phyloP scores from a whole-genome alignment of 1,284 basidiomycete genomes.

The Coniferiporia weirii region DNA sequence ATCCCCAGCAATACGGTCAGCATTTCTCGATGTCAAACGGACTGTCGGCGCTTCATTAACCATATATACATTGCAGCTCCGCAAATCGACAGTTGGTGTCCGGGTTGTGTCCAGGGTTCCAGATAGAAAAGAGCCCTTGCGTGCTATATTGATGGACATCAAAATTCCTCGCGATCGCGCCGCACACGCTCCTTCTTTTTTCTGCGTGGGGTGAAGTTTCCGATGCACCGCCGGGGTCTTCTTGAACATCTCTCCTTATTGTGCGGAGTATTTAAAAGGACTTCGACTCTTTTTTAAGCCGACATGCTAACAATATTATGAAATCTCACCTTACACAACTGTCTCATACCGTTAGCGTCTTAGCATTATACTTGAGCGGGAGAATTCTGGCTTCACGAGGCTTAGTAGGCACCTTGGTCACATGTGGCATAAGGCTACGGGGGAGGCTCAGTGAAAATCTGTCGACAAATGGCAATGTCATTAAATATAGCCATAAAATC shows the following conservation, averaged over 20 bases:
- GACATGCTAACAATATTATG: background rate
- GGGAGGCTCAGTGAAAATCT: too few species aligned
- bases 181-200: background rate
- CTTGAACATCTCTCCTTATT: background rate
- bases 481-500: too few species aligned
- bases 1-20: conserved; percentile 61
- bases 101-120: conserved; percentile 20
- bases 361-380: too few species aligned
- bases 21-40: background rate
- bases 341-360: too few species aligned
- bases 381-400: too few species aligned
- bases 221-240: too few species aligned
- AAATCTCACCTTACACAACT: too few species aligned
- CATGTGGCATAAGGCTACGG: too few species aligned
- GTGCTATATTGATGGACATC: too few species aligned
- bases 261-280: background rate
- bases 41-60: conserved; percentile 7
- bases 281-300: background rate
- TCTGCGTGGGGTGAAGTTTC: too few species aligned
- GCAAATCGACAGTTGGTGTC: conserved; percentile 44
- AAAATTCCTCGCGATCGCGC: background rate
- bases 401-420: too few species aligned
- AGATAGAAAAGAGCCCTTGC: background rate
- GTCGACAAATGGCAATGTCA: too few species aligned
- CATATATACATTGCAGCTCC: conserved; percentile 30